Percentiles rank a stretch among this genome's conserved stretches.
phyloP scores from a whole-genome alignment of 257 asterid species.

The Primulina huaijiensis region DNA sequence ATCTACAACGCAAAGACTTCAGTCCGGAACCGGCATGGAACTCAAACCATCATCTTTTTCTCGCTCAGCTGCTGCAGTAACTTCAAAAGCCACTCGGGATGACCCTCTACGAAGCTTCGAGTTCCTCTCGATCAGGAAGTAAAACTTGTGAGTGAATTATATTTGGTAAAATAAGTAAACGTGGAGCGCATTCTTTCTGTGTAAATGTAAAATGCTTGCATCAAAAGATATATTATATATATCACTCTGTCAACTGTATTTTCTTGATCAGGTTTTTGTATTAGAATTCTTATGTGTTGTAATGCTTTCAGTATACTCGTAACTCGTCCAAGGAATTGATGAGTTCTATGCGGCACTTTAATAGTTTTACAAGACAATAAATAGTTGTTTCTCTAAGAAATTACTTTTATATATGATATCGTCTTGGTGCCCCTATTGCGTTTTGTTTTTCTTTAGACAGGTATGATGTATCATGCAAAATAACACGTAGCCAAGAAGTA shows the following conservation, averaged over 20 bases:
- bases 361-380: background rate
- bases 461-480: too few species aligned
- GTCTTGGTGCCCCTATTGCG: too few species aligned
- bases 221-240: background rate
- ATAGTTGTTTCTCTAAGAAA: background rate
- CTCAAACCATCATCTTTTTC: constrained; percentile 7
- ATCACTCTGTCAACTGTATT: background rate
- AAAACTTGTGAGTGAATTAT: background rate
- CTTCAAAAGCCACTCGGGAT: background rate
- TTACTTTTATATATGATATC: too few species aligned
- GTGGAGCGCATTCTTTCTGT: background rate
- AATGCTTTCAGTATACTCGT: background rate
- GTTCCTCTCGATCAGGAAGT: constrained; percentile 18
- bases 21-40: constrained; percentile 8
- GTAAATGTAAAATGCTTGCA: constrained; percentile 7
- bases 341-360: background rate
- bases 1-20: constrained; percentile 6
- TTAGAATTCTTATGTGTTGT: background rate
- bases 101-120: constrained; percentile 23
- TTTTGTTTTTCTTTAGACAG: too few species aligned
- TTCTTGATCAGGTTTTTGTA: background rate
- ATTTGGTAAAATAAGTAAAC: background rate
- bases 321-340: background rate
- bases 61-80: constrained; percentile 12
- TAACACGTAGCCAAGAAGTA: background rate